Percentiles rank a stretch among this genome's conserved stretches.
phyloP scores from a whole-genome alignment of 331 rosid genomes.

The Quercus lobata region DNA sequence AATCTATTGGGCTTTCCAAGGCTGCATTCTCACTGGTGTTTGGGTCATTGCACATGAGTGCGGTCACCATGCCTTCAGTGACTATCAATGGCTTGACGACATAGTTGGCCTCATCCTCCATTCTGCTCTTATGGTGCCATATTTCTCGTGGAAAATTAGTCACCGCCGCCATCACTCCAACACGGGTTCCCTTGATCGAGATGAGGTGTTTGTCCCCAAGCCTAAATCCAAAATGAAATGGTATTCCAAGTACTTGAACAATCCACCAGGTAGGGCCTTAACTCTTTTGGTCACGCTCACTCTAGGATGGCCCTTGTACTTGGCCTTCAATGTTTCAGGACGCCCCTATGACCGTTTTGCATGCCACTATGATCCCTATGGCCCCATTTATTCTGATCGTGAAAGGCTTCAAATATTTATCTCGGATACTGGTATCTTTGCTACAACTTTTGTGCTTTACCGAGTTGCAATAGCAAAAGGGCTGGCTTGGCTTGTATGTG shows the following conservation, averaged over 20 bases:
- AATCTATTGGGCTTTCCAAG: constrained; percentile 59
- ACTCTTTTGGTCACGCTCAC: constrained; percentile 43
- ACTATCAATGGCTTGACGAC: constrained; percentile 58
- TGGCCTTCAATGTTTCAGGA: constrained; percentile 62
- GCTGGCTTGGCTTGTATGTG: constrained; percentile 29
- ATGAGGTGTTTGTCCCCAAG: constrained; percentile 78
- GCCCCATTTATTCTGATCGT: constrained; percentile 51
- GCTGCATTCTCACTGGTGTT: constrained; percentile 57
- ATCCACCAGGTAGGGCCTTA: constrained; percentile 46
- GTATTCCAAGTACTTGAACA: constrained; percentile 52
- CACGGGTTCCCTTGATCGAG: constrained; percentile 62
- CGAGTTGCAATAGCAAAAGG: constrained; percentile 32
- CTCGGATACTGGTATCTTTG: constrained; percentile 43
- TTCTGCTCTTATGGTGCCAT: constrained; percentile 55
- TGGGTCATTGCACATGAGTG: constrained; percentile 71
- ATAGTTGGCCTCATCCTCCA: constrained; percentile 56
- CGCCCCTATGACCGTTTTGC: constrained; percentile 50
- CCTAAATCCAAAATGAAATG: constrained; percentile 36
- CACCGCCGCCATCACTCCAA: constrained; percentile 85
- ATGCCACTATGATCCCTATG: constrained; percentile 66
- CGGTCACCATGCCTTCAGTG: constrained; percentile 66
- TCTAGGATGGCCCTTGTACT: constrained; percentile 75
- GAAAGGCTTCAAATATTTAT: constrained; percentile 44
- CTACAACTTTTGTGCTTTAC: constrained; percentile 27
- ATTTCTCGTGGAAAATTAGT: constrained; percentile 75